Conservation (phyloP, 2,329 filamentous ascomycete genomes). For the Epichloe uncinata region DNA sequence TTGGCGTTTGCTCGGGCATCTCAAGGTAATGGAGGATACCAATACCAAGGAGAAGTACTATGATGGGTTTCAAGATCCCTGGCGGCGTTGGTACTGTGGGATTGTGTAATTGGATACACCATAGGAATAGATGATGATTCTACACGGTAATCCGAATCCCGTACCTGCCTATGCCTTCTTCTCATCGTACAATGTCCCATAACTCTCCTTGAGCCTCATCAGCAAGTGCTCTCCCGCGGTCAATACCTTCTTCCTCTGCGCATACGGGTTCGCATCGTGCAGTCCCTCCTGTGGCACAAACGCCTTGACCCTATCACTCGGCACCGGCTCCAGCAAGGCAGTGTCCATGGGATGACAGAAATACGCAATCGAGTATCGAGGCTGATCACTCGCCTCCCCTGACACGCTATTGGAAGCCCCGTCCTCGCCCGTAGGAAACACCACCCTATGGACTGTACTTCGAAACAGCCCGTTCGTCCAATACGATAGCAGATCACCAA, state of each 20-base stretch:
- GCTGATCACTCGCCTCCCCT: conserved; percentile 34
- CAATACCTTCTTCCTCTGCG: conserved; percentile 41
- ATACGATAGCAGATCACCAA: conserved; percentile 58
- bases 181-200: conserved; percentile 40
- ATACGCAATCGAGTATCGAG: conserved; percentile 53
- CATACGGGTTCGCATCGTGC: conserved; percentile 31
- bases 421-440: conserved; percentile 37
- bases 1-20: conserved; percentile 30
- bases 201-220: conserved; percentile 46
- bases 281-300: conserved; percentile 21
- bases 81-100: conserved; percentile 31
- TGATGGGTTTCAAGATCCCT: conserved; percentile 25
- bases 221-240: conserved; percentile 52
- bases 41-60: conserved; percentile 18
- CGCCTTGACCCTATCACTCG: conserved; percentile 41
- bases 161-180: conserved; percentile 7
- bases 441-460: conserved; percentile 79
- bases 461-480: conserved; percentile 86
- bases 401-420: conserved; percentile 13
- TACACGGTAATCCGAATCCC: not conserved
- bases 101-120: conserved; percentile 13
- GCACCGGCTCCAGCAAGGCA: conserved; percentile 41
- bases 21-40: conserved; percentile 26
- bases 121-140: too few relatives aligned
- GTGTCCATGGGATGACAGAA: conserved; percentile 51